phyloP scores from a whole-genome alignment of 306 rosid genomes.

The Acacia crassicarpa region DNA sequence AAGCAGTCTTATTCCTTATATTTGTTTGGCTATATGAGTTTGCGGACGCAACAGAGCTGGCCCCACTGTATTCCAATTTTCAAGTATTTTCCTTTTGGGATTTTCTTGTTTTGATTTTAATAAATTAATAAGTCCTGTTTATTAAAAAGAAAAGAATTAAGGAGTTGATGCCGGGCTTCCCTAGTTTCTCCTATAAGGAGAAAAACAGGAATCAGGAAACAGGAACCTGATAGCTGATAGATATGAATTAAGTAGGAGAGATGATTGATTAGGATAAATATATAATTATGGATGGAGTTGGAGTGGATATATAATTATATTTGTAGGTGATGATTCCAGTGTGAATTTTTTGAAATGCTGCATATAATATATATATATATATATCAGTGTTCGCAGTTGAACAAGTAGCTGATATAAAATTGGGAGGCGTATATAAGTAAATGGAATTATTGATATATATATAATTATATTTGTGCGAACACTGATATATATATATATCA shows the following conservation, averaged over 20 bases:
- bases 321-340: conserved; percentile 22
- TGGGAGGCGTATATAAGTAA: neutral
- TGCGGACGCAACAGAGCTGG: neutral
- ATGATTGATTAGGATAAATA: neutral
- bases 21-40: neutral
- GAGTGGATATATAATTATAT: neutral
- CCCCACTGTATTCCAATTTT: neutral
- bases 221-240: too few species aligned
- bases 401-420: neutral
- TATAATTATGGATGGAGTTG: neutral
- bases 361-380: neutral
- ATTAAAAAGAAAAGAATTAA: too few species aligned
- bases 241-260: neutral
- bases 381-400: neutral
- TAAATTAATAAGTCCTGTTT: neutral
- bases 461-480: too few species aligned
- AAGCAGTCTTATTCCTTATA: neutral
- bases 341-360: conserved; percentile 4
- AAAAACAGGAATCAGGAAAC: neutral
- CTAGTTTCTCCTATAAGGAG: neutral
- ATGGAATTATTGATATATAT: neutral
- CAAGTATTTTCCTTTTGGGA: neutral
- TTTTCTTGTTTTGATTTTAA: neutral
- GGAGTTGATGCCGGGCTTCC: neutral
- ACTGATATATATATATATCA: too few species aligned